Conservation (phyloP, 2,329 filamentous ascomycete genomes). For the Alternaria burnsii region DNA sequence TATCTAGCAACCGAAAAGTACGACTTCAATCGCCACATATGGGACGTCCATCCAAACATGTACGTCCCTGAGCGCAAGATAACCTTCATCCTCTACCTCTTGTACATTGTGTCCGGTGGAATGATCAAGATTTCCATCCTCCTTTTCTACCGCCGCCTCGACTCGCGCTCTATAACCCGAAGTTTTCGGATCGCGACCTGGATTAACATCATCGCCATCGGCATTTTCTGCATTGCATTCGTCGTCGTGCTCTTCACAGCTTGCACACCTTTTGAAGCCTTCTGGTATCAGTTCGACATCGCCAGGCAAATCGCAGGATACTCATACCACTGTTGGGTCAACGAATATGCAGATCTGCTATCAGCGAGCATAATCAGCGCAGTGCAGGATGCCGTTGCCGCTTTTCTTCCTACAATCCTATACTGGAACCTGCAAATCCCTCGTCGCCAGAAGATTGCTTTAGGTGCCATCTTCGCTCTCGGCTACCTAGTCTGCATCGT, state of each 20-base stretch:
- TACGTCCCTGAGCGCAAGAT: conserved; percentile 21
- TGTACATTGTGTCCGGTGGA: conserved; percentile 24
- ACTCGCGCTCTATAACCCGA: conserved; percentile 17
- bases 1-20: conserved; percentile 6
- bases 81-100: conserved; percentile 24
- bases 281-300: conserved; percentile 28
- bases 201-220: conserved; percentile 24
- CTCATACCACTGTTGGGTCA: conserved; percentile 23
- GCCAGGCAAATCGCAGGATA: conserved; percentile 7
- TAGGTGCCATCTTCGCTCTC: conserved; percentile 28
- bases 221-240: conserved; percentile 24
- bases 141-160: conserved; percentile 32
- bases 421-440: conserved; percentile 34
- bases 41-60: conserved; percentile 19
- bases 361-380: conserved; percentile 24
- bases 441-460: conserved; percentile 24
- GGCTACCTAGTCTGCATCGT: conserved; percentile 23
- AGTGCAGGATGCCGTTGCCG: conserved; percentile 27
- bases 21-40: conserved; percentile 24
- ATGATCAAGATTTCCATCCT: conserved; percentile 38
- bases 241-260: conserved; percentile 15
- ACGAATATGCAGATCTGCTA: conserved; percentile 27
- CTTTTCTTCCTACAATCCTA: conserved; percentile 26
- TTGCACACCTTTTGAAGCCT: conserved; percentile 24
- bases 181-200: conserved; percentile 22